phyloP scores from a whole-genome alignment of 768 basidiomycete genomes.

The Collybiopsis confluens region DNA sequence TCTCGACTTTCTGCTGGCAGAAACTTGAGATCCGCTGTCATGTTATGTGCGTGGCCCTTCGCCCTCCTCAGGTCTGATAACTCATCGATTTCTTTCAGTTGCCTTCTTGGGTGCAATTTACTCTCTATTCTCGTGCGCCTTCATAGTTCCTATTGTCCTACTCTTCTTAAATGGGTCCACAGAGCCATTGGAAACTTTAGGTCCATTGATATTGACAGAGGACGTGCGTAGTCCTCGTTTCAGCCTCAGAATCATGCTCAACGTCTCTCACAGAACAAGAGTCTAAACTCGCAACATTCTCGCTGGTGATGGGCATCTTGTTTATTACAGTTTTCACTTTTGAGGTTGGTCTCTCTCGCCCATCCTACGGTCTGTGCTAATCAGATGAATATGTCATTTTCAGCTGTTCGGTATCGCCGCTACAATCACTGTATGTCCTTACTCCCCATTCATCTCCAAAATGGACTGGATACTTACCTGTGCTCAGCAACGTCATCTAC shows the following conservation, averaged over 20 bases:
- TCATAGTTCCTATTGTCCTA: neutral
- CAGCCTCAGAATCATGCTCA: neutral
- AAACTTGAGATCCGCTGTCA: slow-evolving; percentile 61
- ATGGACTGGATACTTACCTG: neutral
- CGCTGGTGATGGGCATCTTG: slow-evolving; percentile 56
- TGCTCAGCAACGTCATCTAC: slow-evolving; percentile 46
- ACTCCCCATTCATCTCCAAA: neutral
- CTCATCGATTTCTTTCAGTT: slow-evolving; percentile 22
- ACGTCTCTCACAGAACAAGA: slow-evolving; percentile 27
- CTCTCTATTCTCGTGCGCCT: slow-evolving; percentile 60
- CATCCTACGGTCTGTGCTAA: neutral
- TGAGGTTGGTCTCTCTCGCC: slow-evolving; percentile 27
- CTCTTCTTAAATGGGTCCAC: neutral
- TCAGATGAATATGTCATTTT: neutral
- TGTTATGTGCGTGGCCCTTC: slow-evolving; percentile 29
- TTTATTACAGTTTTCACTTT: slow-evolving; percentile 49
- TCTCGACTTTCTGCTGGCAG: slow-evolving; percentile 48
- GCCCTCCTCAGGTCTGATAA: neutral
- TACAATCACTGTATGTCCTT: slow-evolving; percentile 42
- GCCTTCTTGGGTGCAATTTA: slow-evolving; percentile 51
- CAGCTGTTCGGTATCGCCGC: slow-evolving; percentile 49
- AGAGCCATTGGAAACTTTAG: slow-evolving; percentile 50
- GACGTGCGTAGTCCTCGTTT: slow-evolving; percentile 34
- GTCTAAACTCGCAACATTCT: slow-evolving; percentile 45
- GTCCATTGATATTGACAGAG: slow-evolving; percentile 41